These are phyloP conservation scores for Pisolithus tinctorius DNA, from an alignment of 768 basidiomycete genomes.

Conservation along the genomic window DNA sequence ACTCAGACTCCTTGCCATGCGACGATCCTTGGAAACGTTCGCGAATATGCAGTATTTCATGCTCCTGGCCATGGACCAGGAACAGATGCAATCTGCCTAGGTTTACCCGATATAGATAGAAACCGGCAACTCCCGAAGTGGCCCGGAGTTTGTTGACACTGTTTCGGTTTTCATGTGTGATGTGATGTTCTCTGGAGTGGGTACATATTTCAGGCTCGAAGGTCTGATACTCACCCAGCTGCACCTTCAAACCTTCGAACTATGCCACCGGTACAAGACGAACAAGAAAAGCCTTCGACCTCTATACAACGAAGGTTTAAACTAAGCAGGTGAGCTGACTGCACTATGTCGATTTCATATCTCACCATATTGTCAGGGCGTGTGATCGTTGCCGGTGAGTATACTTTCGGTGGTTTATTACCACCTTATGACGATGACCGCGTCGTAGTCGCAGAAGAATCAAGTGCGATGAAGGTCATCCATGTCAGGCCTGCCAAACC, in stretches of 20 bases:
- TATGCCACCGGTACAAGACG: constrained; percentile 28
- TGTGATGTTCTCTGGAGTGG: constrained; percentile 7
- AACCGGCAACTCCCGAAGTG: constrained; percentile 21
- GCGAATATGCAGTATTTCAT: constrained; percentile 7
- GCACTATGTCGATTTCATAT: not conserved
- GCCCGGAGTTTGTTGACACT: constrained; percentile 13
- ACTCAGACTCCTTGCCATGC: constrained; percentile 20
- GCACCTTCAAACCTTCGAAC: constrained; percentile 5
- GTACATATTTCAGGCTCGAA: constrained; percentile 23
- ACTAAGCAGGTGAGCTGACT: constrained; percentile 61
- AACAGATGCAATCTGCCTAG: constrained; percentile 9
- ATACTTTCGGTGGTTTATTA: not conserved
- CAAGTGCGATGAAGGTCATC: constrained; percentile 85
- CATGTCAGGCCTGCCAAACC: constrained; percentile 82
- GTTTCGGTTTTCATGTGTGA: constrained; percentile 2
- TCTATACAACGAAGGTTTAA: constrained; percentile 73
- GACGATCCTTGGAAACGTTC: constrained; percentile 14
- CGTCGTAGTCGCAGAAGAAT: constrained; percentile 64
- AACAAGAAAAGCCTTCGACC: constrained; percentile 39
- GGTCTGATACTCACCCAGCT: not conserved
- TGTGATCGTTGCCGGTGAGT: constrained; percentile 88
- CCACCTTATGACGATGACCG: not conserved
- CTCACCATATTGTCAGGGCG: constrained; percentile 43
- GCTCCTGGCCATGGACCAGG: constrained; percentile 10
- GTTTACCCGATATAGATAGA: constrained; percentile 24